Base-by-base conservation (phyloP, 1,139 yeast genomes). In the Pichia norvegensis region DNA sequence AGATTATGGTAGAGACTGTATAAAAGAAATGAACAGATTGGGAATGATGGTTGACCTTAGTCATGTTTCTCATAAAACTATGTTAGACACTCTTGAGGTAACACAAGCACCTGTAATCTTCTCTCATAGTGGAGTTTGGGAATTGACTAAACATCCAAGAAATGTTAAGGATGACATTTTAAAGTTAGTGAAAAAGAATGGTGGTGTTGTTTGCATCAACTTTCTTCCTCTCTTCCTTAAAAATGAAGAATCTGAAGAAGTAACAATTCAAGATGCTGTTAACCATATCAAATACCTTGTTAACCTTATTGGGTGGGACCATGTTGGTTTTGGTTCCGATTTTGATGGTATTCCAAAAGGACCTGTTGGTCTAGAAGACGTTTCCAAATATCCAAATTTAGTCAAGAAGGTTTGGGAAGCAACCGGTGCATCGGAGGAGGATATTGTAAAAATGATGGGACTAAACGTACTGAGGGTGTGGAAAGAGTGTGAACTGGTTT, bases 21-120 rank as follows among this genome's bases (percentile, higher is more conserved):
- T 70, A 23, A 51, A 49, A 36, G 79, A 74, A 54, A 73, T 74
- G 78, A 74, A 74, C 54, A 60, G 79, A 46, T 49, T 75, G 7
- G 79, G 79, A 2, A 72, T 75, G 74, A 66, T 75, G 61, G 76
- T 74, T 16, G 80, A 75, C 54, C 58, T 75, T 31, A 66, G 75
- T 35, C 80, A 75, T 58, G 78, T 73, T n/a, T 70, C 77, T 17
- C 58, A 69, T 42, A 63, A 73, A 50, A 75, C 79, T 1, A 74
- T 74, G 79, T 43, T 62, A 5, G 78, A 74, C 52, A 67, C 66
- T 4, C 54, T 75, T 29, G 62, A 60, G n/a, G 57, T 66, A 3
- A 59, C 77, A 4, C 57, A 65, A 44, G 67, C 78, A 0, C 80
- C 80, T 0, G 75, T 75, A 1, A 66, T 75, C 8, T 75, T 70